These are phyloP conservation scores for Guyanaporus albipodus DNA, from an alignment of 768 basidiomycete genomes.

Conservation along the genomic window DNA sequence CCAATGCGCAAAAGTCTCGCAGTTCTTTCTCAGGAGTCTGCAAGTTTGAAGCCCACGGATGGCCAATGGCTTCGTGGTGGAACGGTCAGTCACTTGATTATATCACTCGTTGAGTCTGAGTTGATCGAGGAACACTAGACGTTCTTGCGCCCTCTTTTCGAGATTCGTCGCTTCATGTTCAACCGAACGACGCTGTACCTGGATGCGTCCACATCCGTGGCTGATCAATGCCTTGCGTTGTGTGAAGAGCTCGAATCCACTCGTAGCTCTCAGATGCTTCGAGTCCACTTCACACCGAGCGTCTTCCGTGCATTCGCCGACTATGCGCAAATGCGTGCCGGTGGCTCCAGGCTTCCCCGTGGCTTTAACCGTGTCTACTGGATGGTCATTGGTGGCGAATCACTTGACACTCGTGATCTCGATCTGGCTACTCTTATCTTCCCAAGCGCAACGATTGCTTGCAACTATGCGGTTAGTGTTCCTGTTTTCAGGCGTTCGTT, in stretches of 20 bases:
- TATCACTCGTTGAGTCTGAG: background rate
- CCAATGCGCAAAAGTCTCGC: conserved; percentile 14
- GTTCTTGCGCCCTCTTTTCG: conserved; percentile 15
- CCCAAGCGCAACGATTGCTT: conserved; percentile 11
- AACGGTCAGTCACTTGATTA: background rate
- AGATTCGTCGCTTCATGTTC: conserved; percentile 19
- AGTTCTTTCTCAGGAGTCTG: conserved; percentile 13
- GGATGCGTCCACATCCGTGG: conserved; percentile 8
- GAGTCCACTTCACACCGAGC: conserved; percentile 14
- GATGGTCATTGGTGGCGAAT: conserved; percentile 16
- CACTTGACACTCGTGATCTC: conserved; percentile 7
- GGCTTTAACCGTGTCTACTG: conserved; percentile 17
- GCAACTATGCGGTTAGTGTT: conserved; percentile 13
- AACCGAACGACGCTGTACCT: conserved; percentile 13
- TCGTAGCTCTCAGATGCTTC: conserved; percentile 12
- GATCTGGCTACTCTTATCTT: conserved; percentile 12
- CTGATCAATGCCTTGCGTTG: conserved; percentile 7
- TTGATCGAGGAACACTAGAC: conserved; percentile 1
- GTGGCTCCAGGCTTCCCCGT: conserved; percentile 11
- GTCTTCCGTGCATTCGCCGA: conserved; percentile 16
- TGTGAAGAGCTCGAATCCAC: conserved; percentile 12
- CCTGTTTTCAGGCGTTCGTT: background rate
- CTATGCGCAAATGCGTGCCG: conserved; percentile 7
- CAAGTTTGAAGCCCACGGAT: conserved; percentile 9
- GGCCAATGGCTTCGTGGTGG: conserved; percentile 17